Conservation (phyloP, 2,329 filamentous ascomycete species). For the Hypoxylon sp. region DNA sequence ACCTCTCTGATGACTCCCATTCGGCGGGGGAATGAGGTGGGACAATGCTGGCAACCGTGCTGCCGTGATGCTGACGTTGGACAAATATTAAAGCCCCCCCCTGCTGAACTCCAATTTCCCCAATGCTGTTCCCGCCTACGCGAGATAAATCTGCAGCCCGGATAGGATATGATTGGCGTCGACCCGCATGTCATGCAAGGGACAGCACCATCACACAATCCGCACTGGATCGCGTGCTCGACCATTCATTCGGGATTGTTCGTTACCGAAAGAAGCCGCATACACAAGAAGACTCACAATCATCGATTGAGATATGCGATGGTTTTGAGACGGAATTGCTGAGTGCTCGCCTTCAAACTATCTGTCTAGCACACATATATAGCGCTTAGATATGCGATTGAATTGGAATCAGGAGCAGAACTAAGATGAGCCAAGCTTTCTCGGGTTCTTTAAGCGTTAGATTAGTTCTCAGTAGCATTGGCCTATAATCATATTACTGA, state of each 20-base stretch:
- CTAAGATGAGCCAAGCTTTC: no score
- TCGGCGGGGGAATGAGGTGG: slow-evolving; percentile 17
- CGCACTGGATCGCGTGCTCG: slow-evolving; percentile 34
- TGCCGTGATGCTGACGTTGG: slow-evolving; percentile 40
- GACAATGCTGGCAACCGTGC: slow-evolving; percentile 24
- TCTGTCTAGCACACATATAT: no score
- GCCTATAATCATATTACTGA: neutral
- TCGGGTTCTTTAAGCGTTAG: neutral
- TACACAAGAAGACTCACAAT: slow-evolving; percentile 3
- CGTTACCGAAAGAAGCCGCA: slow-evolving; percentile 1
- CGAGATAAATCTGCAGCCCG: slow-evolving; percentile 30
- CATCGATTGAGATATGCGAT: neutral
- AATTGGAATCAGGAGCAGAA: neutral
- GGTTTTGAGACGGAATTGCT: neutral
- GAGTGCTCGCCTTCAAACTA: neutral
- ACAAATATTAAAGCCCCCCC: slow-evolving; percentile 15
- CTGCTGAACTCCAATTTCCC: slow-evolving; percentile 29
- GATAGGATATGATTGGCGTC: slow-evolving; percentile 38
- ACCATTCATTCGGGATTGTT: slow-evolving; percentile 29
- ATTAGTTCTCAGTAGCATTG: neutral
- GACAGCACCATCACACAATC: slow-evolving; percentile 23
- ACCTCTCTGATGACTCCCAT: slow-evolving; percentile 17
- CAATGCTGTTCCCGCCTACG: slow-evolving; percentile 27
- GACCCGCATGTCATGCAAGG: slow-evolving; percentile 38
- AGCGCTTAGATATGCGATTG: neutral